Conservation (phyloP, 768 basidiomycete species). For the Auricularia sp. region DNA sequence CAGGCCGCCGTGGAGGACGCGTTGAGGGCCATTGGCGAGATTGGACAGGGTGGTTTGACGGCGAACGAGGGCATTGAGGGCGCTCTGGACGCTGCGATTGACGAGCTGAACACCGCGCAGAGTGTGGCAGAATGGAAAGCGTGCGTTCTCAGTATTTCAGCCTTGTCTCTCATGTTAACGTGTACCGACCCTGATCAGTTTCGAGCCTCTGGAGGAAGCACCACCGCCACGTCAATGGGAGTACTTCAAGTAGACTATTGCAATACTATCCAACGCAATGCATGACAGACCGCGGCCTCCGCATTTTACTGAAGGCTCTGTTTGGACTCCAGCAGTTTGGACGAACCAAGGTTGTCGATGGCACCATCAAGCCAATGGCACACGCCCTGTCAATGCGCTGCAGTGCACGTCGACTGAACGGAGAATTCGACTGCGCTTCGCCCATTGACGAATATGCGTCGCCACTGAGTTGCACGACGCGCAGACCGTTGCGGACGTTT, state of each 20-base stretch:
- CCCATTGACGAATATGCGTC: no score
- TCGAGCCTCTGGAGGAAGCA: conserved; percentile 81
- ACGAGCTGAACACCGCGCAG: conserved; percentile 64
- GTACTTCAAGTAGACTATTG: conserved; percentile 48
- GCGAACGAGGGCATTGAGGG: conserved; percentile 78
- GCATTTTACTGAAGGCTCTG: no score
- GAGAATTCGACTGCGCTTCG: no score
- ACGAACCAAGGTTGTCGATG: no score
- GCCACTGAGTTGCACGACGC: no score
- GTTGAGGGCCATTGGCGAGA: conserved; percentile 23
- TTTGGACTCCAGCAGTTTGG: no score
- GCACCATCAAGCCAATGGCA: no score
- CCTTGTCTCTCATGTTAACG: conserved; percentile 2
- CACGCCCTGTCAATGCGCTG: no score
- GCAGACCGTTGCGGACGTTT: no score
- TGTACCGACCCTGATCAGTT: conserved; percentile 35
- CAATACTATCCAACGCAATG: not conserved
- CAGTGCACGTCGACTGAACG: no score
- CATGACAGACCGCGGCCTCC: not conserved
- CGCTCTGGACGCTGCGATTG: conserved; percentile 68
- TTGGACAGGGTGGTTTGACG: not conserved
- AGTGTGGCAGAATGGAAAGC: conserved; percentile 95
- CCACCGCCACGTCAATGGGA: conserved; percentile 83
- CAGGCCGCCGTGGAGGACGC: conserved; percentile 58
- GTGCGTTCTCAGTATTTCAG: conserved; percentile 45